Percentiles rank a stretch among this genome's conserved stretches.
phyloP scores from a whole-genome alignment of 345 rosid species.

The Pistacia atlantica region DNA sequence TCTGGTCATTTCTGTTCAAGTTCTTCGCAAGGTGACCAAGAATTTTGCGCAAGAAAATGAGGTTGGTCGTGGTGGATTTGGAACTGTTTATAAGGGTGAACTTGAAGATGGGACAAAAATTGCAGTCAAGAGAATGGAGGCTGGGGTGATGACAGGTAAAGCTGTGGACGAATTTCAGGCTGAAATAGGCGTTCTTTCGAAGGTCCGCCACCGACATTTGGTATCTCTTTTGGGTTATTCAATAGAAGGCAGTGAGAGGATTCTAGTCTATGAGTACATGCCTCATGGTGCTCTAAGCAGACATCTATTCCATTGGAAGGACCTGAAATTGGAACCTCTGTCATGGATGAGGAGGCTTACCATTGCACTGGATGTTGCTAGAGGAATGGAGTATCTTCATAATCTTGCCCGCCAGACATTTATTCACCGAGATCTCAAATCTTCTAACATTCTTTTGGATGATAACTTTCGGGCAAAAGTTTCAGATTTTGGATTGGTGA shows the following conservation, averaged over 20 bases:
- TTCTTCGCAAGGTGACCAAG: conserved; percentile 50
- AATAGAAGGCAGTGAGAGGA: conserved; percentile 45
- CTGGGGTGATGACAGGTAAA: conserved; percentile 36
- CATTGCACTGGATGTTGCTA: conserved; percentile 58
- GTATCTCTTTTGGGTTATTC: conserved; percentile 53
- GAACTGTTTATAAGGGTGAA: conserved; percentile 56
- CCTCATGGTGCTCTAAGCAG: conserved; percentile 55
- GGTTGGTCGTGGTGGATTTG: conserved; percentile 57
- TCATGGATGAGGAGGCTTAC: conserved; percentile 49
- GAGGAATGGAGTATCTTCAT: conserved; percentile 66
- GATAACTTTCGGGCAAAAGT: conserved; percentile 55
- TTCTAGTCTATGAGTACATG: conserved; percentile 57
- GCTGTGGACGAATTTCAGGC: conserved; percentile 48
- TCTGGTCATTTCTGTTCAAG: conserved; percentile 45
- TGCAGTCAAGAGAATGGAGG: conserved; percentile 62
- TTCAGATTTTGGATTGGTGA: conserved; percentile 61
- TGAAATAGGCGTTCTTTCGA: conserved; percentile 50
- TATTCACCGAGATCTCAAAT: conserved; percentile 62
- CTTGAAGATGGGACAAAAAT: conserved; percentile 55
- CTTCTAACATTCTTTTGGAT: conserved; percentile 57
- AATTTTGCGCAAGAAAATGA: conserved; percentile 43
- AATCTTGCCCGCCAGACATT: conserved; percentile 45
- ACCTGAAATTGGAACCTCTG: conserved; percentile 37
- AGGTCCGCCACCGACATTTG: conserved; percentile 51
- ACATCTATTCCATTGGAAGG: conserved; percentile 53